Evolutionary conservation across 257 asterid species (phyloP).

Genomic region (Leptodermis oblonga): DNA sequence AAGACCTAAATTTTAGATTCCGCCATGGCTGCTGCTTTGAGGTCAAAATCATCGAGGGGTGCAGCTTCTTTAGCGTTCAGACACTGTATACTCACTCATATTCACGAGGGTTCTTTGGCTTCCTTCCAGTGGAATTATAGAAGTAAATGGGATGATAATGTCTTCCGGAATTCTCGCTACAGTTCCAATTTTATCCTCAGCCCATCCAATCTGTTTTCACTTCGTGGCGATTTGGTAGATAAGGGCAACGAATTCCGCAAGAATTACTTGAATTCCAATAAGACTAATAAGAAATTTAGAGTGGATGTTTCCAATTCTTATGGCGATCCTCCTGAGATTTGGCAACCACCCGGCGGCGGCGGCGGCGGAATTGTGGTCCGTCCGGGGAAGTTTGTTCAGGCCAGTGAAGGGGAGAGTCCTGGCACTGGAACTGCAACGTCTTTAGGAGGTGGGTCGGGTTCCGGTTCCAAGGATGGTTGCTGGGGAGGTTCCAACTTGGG

Average conservation of each 20-base stretch:
- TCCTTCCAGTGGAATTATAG: conserved; percentile 42
- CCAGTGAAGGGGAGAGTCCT: conserved; percentile 42
- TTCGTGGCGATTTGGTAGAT: conserved; percentile 43
- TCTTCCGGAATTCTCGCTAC: conserved; percentile 37
- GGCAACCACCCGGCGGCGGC: conserved; percentile 82
- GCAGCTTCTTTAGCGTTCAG: conserved; percentile 66
- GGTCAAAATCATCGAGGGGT: conserved; percentile 76
- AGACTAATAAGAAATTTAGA: conserved; percentile 27
- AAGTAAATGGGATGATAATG: conserved; percentile 31
- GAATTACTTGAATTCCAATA: conserved; percentile 23
- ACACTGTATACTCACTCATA: conserved; percentile 53
- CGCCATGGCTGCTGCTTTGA: conserved; percentile 74
- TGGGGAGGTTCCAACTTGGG: conserved; percentile 98
- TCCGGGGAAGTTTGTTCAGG: conserved; percentile 67
- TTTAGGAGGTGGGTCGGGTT: conserved; percentile 54
- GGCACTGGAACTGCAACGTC: conserved; percentile 37
- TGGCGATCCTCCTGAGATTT: conserved; percentile 98
- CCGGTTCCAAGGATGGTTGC: conserved; percentile 53
- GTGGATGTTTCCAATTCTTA: conserved; percentile 43
- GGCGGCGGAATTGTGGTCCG: conserved; percentile 68
- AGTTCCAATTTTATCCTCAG: conserved; percentile 37
- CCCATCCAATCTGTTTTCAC: conserved; percentile 49
- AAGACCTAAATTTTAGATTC: conserved; percentile 9
- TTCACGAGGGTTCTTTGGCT: conserved; percentile 53
- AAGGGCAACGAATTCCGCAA: conserved; percentile 18